These are phyloP conservation scores for Geotrichum ghanense DNA, from an alignment of 805 yeast genomes.

Conservation along the genomic window DNA sequence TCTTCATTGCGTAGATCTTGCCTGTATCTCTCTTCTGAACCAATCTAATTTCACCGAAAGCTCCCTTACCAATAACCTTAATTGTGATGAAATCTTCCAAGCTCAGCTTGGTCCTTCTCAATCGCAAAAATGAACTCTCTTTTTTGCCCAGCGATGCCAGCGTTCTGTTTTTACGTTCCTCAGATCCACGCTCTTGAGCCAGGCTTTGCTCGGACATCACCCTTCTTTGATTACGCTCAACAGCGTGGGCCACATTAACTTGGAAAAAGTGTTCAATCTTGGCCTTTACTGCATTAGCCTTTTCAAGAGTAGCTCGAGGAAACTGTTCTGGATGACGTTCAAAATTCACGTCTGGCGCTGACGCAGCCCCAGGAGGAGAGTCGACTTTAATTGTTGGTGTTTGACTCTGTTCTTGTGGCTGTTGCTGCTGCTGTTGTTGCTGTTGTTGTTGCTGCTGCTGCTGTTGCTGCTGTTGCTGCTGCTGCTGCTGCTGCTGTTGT, in stretches of 20 bases:
- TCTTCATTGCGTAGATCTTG: conserved; percentile 89
- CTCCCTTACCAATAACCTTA: conserved; percentile 91
- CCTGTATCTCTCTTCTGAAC: conserved; percentile 92
- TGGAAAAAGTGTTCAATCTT: conserved; percentile 78
- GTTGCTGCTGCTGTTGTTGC: conserved; percentile 10
- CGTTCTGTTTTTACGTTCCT: conserved; percentile 77
- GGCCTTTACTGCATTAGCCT: conserved; percentile 72
- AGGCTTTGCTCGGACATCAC: conserved; percentile 70
- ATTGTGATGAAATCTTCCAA: conserved; percentile 81
- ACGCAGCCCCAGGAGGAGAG: conserved; percentile 7
- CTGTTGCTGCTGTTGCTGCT: conserved; percentile 13
- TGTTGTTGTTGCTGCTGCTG: conserved; percentile 13
- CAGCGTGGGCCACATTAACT: conserved; percentile 79
- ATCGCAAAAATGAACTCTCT: conserved; percentile 75
- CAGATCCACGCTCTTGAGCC: conserved; percentile 60
- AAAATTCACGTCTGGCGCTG: conserved; percentile 49
- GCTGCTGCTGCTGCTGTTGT: conserved; percentile 19
- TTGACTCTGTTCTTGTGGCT: conserved; percentile 7
- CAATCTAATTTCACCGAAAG: conserved; percentile 92
- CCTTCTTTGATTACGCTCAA: conserved; percentile 89
- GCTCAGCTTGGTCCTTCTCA: conserved; percentile 72
- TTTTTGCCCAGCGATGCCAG: conserved; percentile 74
- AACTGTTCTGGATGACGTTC: conserved; percentile 74
- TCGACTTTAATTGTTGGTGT: conserved; percentile 4
- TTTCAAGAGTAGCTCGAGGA: conserved; percentile 66